Conservation (phyloP, 345 rosid genomes). For the Psidium friedrichsthalianum region DNA sequence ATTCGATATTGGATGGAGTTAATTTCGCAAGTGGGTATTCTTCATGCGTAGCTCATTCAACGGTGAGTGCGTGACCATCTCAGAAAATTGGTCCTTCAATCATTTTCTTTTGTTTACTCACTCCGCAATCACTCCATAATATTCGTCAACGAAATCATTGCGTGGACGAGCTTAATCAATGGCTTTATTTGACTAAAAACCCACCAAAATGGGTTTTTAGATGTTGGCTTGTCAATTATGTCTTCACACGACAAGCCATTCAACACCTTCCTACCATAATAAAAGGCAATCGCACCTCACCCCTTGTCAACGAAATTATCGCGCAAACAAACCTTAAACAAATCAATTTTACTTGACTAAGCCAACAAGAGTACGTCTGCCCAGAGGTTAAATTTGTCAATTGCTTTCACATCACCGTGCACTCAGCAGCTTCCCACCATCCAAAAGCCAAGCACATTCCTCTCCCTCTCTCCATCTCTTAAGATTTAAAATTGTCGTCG, state of each 20-base stretch:
- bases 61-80: neutral
- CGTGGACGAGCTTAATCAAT: neutral
- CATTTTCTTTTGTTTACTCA: neutral
- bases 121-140: neutral
- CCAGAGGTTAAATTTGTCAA: neutral
- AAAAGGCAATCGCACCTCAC: neutral
- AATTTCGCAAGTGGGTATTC: neutral
- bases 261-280: conserved; percentile 1
- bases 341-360: neutral
- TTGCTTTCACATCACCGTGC: neutral
- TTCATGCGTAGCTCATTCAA: neutral
- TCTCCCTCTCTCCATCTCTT: neutral
- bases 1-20: neutral
- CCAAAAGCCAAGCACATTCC: neutral
- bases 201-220: neutral
- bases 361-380: neutral
- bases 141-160: neutral
- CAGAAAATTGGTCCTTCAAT: neutral
- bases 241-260: neutral
- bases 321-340: neutral
- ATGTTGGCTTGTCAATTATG: neutral
- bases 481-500: neutral
- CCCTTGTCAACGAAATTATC: neutral
- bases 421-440: neutral
- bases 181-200: neutral